Conservation (phyloP, 2,329 filamentous ascomycete genomes). For the Hymenoscyphus albidus region DNA sequence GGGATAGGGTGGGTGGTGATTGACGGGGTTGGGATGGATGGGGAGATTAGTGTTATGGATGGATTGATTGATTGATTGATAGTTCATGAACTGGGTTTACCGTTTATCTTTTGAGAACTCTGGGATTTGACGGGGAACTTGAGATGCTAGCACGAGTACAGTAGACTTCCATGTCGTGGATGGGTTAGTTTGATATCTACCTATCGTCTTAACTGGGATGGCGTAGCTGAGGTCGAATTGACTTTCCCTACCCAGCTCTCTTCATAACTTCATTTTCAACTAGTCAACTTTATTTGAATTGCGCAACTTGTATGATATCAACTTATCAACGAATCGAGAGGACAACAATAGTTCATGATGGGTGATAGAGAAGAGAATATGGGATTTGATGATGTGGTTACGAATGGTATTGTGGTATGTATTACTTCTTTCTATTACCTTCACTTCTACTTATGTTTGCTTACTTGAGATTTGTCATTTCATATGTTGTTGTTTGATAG, state of each 20-base stretch:
- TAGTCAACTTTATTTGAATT: too few relatives aligned
- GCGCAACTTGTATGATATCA: background rate
- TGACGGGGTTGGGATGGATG: too few relatives aligned
- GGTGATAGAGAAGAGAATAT: slow-evolving; percentile 13
- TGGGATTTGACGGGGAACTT: background rate
- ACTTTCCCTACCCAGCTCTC: background rate
- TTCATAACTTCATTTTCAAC: background rate
- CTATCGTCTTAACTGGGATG: background rate
- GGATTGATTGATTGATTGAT: too few relatives aligned
- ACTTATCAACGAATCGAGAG: background rate
- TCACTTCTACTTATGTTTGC: background rate
- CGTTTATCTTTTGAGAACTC: background rate
- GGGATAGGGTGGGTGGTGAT: too few relatives aligned
- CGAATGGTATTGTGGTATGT: slow-evolving; percentile 41
- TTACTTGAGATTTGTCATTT: background rate
- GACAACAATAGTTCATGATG: background rate
- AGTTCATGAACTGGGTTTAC: too few relatives aligned
- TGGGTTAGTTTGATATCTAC: background rate
- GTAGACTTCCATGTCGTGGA: too few relatives aligned
- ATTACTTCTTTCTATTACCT: background rate
- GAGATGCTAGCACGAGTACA: too few relatives aligned
- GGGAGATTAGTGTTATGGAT: too few relatives aligned
- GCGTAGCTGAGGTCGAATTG: background rate
- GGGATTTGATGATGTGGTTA: slow-evolving; percentile 40
- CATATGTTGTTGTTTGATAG: background rate